Percentiles rank a stretch among this genome's conserved stretches.
These are phyloP conservation scores for Hypoxylon sp. DNA, from an alignment of 2,329 filamentous ascomycete genomes.

Conservation along the genomic window DNA sequence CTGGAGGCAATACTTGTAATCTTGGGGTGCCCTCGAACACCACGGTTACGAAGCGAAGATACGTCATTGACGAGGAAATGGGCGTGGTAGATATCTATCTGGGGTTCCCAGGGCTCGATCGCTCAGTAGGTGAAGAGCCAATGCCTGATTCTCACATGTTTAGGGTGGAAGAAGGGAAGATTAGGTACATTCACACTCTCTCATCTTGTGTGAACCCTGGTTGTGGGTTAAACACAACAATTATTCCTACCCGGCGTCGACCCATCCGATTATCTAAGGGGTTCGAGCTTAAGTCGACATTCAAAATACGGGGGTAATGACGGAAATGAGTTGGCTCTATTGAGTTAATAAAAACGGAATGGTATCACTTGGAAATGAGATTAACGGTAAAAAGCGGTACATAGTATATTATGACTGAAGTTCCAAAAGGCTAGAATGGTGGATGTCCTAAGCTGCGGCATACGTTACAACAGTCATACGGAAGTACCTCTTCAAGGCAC, in stretches of 20 bases:
- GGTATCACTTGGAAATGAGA: background rate
- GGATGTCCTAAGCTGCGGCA: background rate
- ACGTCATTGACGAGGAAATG: constrained; percentile 51
- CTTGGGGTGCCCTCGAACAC: constrained; percentile 48
- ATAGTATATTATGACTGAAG: background rate
- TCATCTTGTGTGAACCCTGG: constrained; percentile 45
- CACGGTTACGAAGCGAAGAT: constrained; percentile 48
- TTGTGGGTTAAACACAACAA: constrained; percentile 30
- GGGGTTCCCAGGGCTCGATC: constrained; percentile 49
- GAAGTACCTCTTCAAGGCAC: too few species aligned
- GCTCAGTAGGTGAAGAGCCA: background rate
- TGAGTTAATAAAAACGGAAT: background rate
- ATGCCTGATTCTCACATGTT: constrained; percentile 49
- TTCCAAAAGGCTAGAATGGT: background rate
- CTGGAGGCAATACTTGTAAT: constrained; percentile 46
- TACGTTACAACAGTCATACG: background rate
- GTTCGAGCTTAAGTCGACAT: background rate
- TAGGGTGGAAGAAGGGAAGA: constrained; percentile 49
- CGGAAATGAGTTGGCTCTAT: background rate
- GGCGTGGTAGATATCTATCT: constrained; percentile 50
- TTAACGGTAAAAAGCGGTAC: background rate
- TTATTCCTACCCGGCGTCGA: constrained; percentile 10
- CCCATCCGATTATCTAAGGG: background rate
- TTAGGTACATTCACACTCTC: constrained; percentile 51
- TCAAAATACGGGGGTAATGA: background rate